These are phyloP conservation scores for Thyridium curvatum DNA, from an alignment of 2,329 filamentous ascomycete species.

Conservation along the genomic window DNA sequence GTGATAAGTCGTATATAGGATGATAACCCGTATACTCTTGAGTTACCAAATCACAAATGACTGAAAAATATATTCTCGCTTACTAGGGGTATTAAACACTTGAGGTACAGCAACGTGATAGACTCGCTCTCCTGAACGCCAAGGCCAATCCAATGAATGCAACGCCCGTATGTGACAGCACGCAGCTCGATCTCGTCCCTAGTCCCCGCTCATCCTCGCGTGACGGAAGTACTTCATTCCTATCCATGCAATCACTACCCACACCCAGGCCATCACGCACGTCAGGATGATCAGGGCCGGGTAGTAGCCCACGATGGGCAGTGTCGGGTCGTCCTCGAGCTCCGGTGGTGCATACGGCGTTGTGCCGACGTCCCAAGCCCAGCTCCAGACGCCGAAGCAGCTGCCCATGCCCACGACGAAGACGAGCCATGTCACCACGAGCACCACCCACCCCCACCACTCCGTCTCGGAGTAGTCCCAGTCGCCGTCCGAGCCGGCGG, in stretches of 20 bases:
- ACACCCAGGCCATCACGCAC: slow-evolving; percentile 96
- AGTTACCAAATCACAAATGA: too few relatives aligned
- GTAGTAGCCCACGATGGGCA: slow-evolving; percentile 96
- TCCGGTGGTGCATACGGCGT: slow-evolving; percentile 94
- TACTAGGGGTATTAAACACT: too few relatives aligned
- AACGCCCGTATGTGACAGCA: too few relatives aligned
- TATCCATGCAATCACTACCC: slow-evolving; percentile 95
- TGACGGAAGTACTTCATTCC: slow-evolving; percentile 99
- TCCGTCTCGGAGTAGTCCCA: slow-evolving; percentile 95
- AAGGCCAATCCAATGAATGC: too few relatives aligned
- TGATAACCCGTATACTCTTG: too few relatives aligned
- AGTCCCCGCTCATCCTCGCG: slow-evolving; percentile 76
- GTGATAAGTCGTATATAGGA: too few relatives aligned
- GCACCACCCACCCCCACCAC: slow-evolving; percentile 95
- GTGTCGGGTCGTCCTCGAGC: slow-evolving; percentile 86
- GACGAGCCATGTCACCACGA: slow-evolving; percentile 87
- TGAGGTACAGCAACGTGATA: too few relatives aligned
- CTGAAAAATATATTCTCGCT: too few relatives aligned
- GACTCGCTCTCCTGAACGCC: too few relatives aligned
- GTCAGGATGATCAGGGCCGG: slow-evolving; percentile 90
- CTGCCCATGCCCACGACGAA: slow-evolving; percentile 97
- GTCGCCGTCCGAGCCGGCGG: slow-evolving; percentile 38
- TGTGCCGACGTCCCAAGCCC: slow-evolving; percentile 98
- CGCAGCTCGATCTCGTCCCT: too few relatives aligned
- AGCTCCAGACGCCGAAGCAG: slow-evolving; percentile 91